Conservation (phyloP, 1,284 basidiomycete species). For the Ganoderma boninense region DNA sequence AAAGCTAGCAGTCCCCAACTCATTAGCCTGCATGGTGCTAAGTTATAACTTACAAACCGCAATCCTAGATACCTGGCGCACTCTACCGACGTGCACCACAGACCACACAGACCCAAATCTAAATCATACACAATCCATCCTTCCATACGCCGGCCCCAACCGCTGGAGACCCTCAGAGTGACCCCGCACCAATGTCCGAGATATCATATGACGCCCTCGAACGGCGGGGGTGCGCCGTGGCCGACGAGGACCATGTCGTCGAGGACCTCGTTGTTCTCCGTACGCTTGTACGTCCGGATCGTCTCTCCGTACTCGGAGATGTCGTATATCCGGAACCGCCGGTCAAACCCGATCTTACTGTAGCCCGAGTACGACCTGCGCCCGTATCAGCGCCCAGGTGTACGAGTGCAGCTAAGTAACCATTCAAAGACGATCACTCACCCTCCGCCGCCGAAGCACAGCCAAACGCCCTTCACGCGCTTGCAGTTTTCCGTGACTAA, state of each 20-base stretch:
- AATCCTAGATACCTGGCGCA: too few species aligned
- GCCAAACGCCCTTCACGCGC: constrained; percentile 87
- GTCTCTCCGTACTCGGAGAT: constrained; percentile 90
- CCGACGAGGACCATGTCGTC: constrained; percentile 74
- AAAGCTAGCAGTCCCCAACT: too few species aligned
- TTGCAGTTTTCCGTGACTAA: constrained; percentile 89
- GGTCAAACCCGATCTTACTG: constrained; percentile 83
- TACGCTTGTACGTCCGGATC: constrained; percentile 90
- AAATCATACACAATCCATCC: too few species aligned
- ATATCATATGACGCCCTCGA: constrained; percentile 21
- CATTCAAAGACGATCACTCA: constrained; percentile 43
- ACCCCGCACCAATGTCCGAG: background rate
- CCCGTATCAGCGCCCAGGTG: background rate
- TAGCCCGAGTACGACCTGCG: constrained; percentile 86
- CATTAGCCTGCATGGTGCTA: too few species aligned
- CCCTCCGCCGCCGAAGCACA: constrained; percentile 95
- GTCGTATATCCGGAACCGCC: constrained; percentile 88
- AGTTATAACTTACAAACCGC: too few species aligned
- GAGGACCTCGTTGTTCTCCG: constrained; percentile 75
- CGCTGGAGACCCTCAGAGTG: too few species aligned
- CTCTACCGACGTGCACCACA: too few species aligned
- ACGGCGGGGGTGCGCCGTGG: constrained; percentile 39
- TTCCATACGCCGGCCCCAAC: too few species aligned
- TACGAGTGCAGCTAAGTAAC: too few species aligned
- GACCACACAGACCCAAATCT: too few species aligned